Evolutionary conservation across 108 stramenopile genomes (phyloP), one percentile per base, ranked within the genome.

Genomic region (Conticribra guillardii): DNA sequence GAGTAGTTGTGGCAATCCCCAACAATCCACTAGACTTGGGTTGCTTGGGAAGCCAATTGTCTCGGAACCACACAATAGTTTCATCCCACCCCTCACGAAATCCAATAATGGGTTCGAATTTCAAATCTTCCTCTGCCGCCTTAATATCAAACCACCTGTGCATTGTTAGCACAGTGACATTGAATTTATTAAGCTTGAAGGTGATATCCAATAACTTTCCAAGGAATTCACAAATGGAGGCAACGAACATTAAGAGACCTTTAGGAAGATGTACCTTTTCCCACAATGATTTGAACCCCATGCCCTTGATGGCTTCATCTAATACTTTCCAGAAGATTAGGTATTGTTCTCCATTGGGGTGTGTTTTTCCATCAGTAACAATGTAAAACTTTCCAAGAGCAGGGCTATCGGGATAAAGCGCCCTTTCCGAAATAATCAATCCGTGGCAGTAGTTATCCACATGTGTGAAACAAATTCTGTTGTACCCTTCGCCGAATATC

Each of bases 401-500:
- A 1, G 92, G 94, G 55, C 85, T 87, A 5, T 69, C 84, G 15
- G 81, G 75, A 64, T 90, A 82, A 21, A 99, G 71, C 17, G 95
- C 91, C 80, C 89, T 92, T 8, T 87, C 91, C 22, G 94, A 92
- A 49, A 96, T 84, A 31, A 98, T 93, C 16, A 99, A 66, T 18
- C 97, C 98, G 70, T 98, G 97, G 56, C 93, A 96, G 75, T 99
- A 99, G 74, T 98, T 99, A 74, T 99, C 98, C 21, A 97, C 96
- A 64, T 98, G 93, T 34, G 90, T 92, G 73, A 99, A 88, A 63
- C 94, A 92, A 52, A 96, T 95, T 28, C 80, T 79, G 70, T 96
- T 97, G 22, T 85, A 57, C 3, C 98, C 98, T 17, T 85, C 65
- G 29, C 97, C 98, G 80, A 99, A 97, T 56, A 99, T 84, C 7